Evolutionary conservation across 2,329 filamentous ascomycete species (phyloP).

Genomic region (Paraphaeosphaeria sporulosa): DNA sequence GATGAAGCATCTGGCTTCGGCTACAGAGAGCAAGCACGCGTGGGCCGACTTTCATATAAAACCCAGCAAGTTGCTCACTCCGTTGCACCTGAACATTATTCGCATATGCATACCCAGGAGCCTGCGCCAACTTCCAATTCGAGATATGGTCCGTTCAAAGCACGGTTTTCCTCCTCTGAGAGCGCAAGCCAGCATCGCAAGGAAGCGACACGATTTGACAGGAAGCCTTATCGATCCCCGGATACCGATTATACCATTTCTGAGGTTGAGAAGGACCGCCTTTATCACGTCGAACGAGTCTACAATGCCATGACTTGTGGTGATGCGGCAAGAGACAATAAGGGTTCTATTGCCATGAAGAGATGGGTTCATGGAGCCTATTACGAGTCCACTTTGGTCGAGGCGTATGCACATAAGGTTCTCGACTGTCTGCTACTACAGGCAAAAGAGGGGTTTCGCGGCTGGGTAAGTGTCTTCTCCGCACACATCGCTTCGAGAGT

Average conservation of each 20-base stretch:
- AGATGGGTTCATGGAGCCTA: constrained; percentile 42
- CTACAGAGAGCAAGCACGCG: constrained; percentile 5
- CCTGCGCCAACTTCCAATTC: constrained; percentile 11
- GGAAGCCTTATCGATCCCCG: constrained; percentile 35
- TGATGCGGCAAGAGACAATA: constrained; percentile 41
- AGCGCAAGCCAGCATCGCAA: constrained; percentile 36
- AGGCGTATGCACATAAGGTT: constrained; percentile 44
- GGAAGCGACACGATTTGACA: constrained; percentile 32
- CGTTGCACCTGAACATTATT: constrained; percentile 5
- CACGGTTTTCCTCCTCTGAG: constrained; percentile 28
- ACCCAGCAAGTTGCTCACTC: constrained; percentile 17
- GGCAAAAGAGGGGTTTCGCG: constrained; percentile 41
- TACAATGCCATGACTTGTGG: constrained; percentile 44
- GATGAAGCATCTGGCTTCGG: constrained; percentile 19
- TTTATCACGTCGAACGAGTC: constrained; percentile 32
- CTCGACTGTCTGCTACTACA: constrained; percentile 42
- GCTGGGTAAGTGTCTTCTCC: constrained; percentile 26
- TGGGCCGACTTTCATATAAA: constrained; percentile 19
- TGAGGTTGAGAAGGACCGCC: constrained; percentile 28
- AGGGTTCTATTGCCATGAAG: constrained; percentile 41
- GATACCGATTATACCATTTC: constrained; percentile 32
- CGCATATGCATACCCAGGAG: constrained; percentile 20
- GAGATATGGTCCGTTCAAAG: constrained; percentile 30
- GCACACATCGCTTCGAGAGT: not conserved
- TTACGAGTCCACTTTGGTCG: constrained; percentile 39